Evolutionary conservation across 2,329 filamentous ascomycete genomes (phyloP).

Genomic region (Clarireedia hainanense): DNA sequence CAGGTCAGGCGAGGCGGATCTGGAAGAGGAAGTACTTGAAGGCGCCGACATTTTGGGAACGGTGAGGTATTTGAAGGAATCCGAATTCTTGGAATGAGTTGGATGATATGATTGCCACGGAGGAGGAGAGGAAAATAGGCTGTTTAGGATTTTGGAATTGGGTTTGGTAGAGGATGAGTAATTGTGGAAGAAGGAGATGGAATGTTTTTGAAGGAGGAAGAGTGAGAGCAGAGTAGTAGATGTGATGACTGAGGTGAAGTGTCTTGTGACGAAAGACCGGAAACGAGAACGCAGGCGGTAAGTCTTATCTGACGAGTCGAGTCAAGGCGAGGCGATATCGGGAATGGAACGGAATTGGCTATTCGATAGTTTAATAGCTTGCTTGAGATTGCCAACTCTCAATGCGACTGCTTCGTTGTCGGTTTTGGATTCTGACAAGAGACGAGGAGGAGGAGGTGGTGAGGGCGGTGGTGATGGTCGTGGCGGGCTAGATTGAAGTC

Average conservation of each 20-base stretch:
- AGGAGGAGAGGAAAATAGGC: not conserved
- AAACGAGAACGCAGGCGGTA: slow-evolving; percentile 2
- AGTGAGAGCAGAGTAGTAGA: not conserved
- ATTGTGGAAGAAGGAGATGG: not conserved
- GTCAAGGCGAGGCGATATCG: slow-evolving; percentile 5
- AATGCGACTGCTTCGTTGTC: too few relatives aligned
- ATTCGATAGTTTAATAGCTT: too few relatives aligned
- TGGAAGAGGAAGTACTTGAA: slow-evolving; percentile 16
- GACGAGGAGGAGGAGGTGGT: too few relatives aligned
- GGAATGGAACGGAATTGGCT: not conserved
- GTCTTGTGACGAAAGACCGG: slow-evolving; percentile 10
- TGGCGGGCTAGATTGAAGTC: too few relatives aligned
- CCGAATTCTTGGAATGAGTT: not conserved
- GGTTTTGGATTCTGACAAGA: too few relatives aligned
- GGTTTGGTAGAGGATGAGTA: not conserved
- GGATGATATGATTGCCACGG: not conserved
- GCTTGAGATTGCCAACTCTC: too few relatives aligned
- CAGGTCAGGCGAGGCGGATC: slow-evolving; percentile 32
- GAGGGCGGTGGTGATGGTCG: too few relatives aligned
- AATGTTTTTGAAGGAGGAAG: not conserved
- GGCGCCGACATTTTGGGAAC: slow-evolving; percentile 21
- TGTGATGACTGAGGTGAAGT: not conserved
- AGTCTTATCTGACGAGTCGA: slow-evolving; percentile 7
- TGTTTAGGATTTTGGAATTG: too few relatives aligned
- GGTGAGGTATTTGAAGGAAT: not conserved